phyloP scores from a whole-genome alignment of 2,329 filamentous ascomycete species.

The Venturia aucupariae region DNA sequence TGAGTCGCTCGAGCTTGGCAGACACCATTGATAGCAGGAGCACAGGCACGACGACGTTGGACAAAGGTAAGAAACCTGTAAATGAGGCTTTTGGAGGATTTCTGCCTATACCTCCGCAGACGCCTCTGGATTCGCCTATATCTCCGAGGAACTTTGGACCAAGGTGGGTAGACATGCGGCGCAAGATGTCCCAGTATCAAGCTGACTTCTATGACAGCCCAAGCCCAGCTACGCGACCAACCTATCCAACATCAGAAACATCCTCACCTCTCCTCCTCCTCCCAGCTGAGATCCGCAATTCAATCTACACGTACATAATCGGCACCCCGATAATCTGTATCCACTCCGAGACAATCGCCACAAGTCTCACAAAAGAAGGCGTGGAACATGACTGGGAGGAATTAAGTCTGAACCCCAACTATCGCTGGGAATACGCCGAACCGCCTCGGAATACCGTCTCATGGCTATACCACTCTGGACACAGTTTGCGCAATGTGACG shows the following conservation, averaged over 20 bases:
- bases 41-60: not conserved
- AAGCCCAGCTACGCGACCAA: not conserved
- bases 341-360: not conserved
- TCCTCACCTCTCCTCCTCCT: not conserved
- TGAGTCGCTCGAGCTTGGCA: not conserved
- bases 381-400: not conserved
- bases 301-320: not conserved
- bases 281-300: not conserved
- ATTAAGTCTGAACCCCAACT: not conserved
- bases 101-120: not conserved
- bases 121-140: not conserved
- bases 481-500: not conserved
- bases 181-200: no score
- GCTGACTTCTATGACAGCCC: not conserved
- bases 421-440: not conserved
- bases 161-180: not conserved
- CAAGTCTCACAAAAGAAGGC: not conserved
- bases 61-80: not conserved
- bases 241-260: not conserved
- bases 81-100: not conserved
- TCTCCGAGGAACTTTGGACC: not conserved
- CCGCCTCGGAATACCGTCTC: not conserved
- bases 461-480: not conserved
- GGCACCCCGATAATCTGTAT: not conserved
- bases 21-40: not conserved